These are phyloP conservation scores for Eucalyptus guilfoylei DNA, from an alignment of 345 rosid species.

Conservation along the genomic window DNA sequence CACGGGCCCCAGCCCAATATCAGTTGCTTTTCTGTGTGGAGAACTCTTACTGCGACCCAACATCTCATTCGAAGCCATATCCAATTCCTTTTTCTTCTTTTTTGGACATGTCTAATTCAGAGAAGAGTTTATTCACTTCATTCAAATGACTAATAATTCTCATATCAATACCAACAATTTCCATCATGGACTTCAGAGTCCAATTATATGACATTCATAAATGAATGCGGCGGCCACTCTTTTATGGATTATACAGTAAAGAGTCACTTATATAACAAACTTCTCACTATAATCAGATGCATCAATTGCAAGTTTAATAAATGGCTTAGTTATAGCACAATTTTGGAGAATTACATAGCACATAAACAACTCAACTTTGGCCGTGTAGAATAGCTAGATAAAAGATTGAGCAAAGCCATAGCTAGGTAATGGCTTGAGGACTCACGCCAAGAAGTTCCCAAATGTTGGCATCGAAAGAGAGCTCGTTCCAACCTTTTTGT, in stretches of 20 bases:
- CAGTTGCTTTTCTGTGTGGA: neutral
- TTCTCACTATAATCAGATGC: neutral
- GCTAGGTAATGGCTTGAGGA: neutral
- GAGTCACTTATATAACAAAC: neutral
- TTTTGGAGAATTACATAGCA: neutral
- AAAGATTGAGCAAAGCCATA: neutral
- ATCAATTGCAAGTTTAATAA: neutral
- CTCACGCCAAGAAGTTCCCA: neutral
- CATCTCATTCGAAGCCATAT: neutral
- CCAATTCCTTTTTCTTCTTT: neutral
- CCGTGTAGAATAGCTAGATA: neutral
- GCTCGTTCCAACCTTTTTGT: neutral
- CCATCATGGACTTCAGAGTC: neutral
- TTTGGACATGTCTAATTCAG: neutral
- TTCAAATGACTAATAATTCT: neutral
- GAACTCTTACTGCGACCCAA: neutral
- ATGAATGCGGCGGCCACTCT: neutral
- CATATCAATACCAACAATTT: neutral
- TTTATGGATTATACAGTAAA: neutral
- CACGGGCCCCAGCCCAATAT: neutral
- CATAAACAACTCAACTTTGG: neutral
- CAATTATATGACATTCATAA: neutral
- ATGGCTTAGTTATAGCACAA: neutral
- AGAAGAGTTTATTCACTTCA: no score
- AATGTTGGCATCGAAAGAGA: neutral